Evolutionary conservation across 116 monocot genomes (phyloP), one percentile per base, ranked within the genome.

Genomic region (Trichopus zeylanicus): DNA sequence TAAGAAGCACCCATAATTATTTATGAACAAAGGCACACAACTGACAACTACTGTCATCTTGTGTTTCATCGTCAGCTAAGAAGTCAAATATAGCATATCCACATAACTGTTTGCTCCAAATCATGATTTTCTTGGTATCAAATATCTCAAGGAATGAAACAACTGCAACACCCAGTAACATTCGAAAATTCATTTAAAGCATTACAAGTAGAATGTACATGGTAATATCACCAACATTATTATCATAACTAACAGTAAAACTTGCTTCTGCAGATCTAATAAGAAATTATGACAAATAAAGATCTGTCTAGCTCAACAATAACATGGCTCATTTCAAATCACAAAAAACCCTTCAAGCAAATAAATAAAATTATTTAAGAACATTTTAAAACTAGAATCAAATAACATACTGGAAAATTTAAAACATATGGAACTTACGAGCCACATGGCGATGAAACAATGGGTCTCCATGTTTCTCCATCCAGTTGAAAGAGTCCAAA

Each of bases 381-480:
- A 42, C 4, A 42, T 1, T 33, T 13, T 42, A n/a, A 42, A 42
- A 15, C 42, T 42, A 42, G 42, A 42, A 3, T 15, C 7, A 42
- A 16, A n/a, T 2, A 42, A n/a, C 37, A 48, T 48, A 19, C 19
- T 54, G 54, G 10, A 28, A 37, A 11, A 42, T 42, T 13, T n/a
- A 13, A 39, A 13, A 58, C 54, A 30, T 26, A 70, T 6, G 19
- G 53, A 32, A 68, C 78, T 71, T 70, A 92, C 92, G 70, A 33
- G 92, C 73, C n/a, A 83, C 75, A 71, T 92, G 92, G 62, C 81
- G 87, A 70, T 60, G 78, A 70, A 92, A 92, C 47, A 70, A 54
- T 51, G 92, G 92, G 80, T 92, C 92, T 61, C 83, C 92, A 67
- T 83, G 57, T 58, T 77, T 83, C 35, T 73, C 72, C 92, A 92